phyloP scores from a whole-genome alignment of 2,329 filamentous ascomycete species.

The Chlorencoelia australis region DNA sequence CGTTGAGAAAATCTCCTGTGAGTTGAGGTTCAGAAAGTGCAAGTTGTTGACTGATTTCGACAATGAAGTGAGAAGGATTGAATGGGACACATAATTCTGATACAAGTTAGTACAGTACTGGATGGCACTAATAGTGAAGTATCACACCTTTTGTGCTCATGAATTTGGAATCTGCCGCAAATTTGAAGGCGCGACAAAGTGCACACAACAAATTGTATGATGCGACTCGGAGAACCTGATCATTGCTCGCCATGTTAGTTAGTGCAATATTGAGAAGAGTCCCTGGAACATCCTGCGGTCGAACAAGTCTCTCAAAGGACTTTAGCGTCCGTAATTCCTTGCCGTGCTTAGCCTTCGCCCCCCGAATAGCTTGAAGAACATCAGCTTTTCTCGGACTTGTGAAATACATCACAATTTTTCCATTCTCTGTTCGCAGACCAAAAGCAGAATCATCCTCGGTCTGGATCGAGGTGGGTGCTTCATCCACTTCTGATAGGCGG shows the following conservation, averaged over 20 bases:
- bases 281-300: constrained; percentile 61
- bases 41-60: constrained; percentile 54
- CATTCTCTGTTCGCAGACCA: constrained; percentile 56
- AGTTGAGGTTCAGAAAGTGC: constrained; percentile 55
- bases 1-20: constrained; percentile 60
- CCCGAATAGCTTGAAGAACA: constrained; percentile 52
- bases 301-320: constrained; percentile 53
- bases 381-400: constrained; percentile 55
- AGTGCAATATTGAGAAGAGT: constrained; percentile 58
- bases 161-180: constrained; percentile 49
- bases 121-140: background rate
- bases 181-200: constrained; percentile 58
- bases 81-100: constrained; percentile 52
- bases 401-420: constrained; percentile 64
- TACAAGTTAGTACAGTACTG: constrained; percentile 6
- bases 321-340: constrained; percentile 53
- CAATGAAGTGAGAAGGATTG: constrained; percentile 53
- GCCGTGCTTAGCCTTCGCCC: constrained; percentile 52
- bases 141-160: constrained; percentile 49
- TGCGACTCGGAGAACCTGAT: constrained; percentile 48
- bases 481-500: constrained; percentile 56
- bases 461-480: constrained; percentile 53
- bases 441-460: constrained; percentile 59
- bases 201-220: constrained; percentile 60
- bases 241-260: constrained; percentile 53